These are phyloP conservation scores for Citrullus colocynthis DNA, from an alignment of 306 rosid genomes.

Conservation along the genomic window DNA sequence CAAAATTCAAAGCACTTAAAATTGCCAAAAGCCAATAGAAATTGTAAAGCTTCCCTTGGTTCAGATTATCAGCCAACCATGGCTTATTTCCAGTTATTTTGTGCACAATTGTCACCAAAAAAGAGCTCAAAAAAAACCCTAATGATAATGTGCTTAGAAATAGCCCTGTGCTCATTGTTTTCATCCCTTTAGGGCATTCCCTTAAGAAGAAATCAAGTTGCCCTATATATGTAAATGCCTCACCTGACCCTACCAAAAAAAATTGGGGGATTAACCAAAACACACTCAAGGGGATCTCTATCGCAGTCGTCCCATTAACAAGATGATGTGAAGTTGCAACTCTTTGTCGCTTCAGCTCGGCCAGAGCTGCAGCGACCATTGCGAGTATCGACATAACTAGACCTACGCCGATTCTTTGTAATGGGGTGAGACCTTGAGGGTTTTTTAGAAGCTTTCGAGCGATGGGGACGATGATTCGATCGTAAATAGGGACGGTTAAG, in stretches of 20 bases:
- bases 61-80: slow-evolving; percentile 72
- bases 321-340: background rate
- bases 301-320: background rate
- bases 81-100: slow-evolving; percentile 43
- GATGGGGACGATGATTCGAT: slow-evolving; percentile 36
- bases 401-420: slow-evolving; percentile 11
- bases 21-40: slow-evolving; percentile 78
- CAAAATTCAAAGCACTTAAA: slow-evolving; percentile 51
- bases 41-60: slow-evolving; percentile 64
- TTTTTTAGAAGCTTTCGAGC: background rate
- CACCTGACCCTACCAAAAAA: slow-evolving; percentile 72
- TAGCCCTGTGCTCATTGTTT: slow-evolving; percentile 87
- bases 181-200: slow-evolving; percentile 96
- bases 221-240: slow-evolving; percentile 80
- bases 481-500: slow-evolving; percentile 66
- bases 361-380: slow-evolving; percentile 11
- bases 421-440: slow-evolving; percentile 15
- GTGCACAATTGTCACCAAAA: slow-evolving; percentile 59
- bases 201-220: slow-evolving; percentile 73
- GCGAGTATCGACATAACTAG: slow-evolving; percentile 3
- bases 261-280: slow-evolving; percentile 81
- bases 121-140: slow-evolving; percentile 71
- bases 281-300: slow-evolving; percentile 24
- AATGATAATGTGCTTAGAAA: slow-evolving; percentile 74
- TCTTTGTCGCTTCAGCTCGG: slow-evolving; percentile 1